Evolutionary conservation across 2,329 filamentous ascomycete genomes (phyloP), one percentile per base, ranked within the genome.

Genomic region (Xylariales sp.): DNA sequence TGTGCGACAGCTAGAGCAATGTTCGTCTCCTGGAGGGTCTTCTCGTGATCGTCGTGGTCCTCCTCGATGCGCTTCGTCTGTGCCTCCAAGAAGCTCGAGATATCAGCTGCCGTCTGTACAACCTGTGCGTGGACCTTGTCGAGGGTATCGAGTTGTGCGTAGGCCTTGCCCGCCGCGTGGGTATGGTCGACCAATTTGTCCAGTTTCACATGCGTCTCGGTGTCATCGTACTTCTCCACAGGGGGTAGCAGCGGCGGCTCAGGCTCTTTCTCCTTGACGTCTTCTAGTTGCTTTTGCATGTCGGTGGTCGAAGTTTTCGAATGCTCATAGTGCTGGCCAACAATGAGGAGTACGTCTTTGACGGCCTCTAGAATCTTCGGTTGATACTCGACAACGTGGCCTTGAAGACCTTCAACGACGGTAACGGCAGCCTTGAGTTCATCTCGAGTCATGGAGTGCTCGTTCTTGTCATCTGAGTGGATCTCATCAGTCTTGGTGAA

Each of bases 111-210:
- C 1, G 88, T 95, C 45, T 82, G 76, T 59, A 88, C 80, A 43
- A 98, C 88, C 51, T 95, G 86, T 49, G 86, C 76, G 55, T 96
- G 88, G 38, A 97, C 93, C 60, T 89, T 79, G 51, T 96, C 88
- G 4, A 98, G 76, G 18, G 87, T 86, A 47, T 86, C 84, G 33
- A 96, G 76, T 51, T 90, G 87, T 4, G 76, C 72, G 25, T 88
- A 78, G 1, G 86, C 80, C 56, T 88, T 82, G 38, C 77, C 77
- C 0, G 86, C 77, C 15, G 78, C 74, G 19, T 80, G 72, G 22
- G 76, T 80, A 55, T 86, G 80, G 38, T 76, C 77, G 29, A 88
- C 70, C 4, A 85, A 64, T 18, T 39, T 39, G 16, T 44, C 36
- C 10, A 44, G 36, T 20, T 37, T 34, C 3, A 21, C 19, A 21